These are phyloP conservation scores for Linnemannia exigua DNA, from an alignment of 192 early-diverging fungal species.

Conservation along the genomic window DNA sequence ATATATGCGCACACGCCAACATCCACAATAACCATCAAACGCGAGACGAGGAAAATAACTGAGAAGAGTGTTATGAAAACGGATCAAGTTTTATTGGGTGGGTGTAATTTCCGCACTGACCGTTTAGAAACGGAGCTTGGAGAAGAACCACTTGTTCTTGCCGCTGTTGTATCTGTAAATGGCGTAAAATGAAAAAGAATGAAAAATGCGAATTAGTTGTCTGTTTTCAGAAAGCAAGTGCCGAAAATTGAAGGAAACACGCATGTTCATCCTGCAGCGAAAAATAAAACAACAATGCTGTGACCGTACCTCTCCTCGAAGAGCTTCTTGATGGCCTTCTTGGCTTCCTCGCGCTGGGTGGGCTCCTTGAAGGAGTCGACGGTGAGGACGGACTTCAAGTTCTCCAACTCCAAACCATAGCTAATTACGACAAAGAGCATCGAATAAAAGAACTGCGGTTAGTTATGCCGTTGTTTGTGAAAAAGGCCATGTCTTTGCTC, in stretches of 20 bases:
- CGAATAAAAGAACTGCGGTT: no score
- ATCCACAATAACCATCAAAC: not conserved
- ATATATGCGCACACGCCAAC: slow-evolving; percentile 1
- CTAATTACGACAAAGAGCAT: slow-evolving; percentile 54
- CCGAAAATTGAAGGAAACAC: slow-evolving; percentile 99
- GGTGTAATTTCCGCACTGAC: slow-evolving; percentile 13
- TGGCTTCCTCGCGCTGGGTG: slow-evolving; percentile 88
- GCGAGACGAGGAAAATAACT: not conserved
- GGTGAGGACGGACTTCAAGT: slow-evolving; percentile 90
- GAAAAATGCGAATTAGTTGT: no score
- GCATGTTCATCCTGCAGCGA: slow-evolving; percentile 99
- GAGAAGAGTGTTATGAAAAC: slow-evolving; percentile 15
- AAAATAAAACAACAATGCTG: no score
- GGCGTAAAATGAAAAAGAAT: not conserved
- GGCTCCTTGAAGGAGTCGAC: slow-evolving; percentile 96
- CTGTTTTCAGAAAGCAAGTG: slow-evolving; percentile 73
- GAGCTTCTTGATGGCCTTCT: slow-evolving; percentile 96
- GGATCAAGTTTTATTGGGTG: slow-evolving; percentile 37
- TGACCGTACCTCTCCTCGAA: slow-evolving; percentile 94
- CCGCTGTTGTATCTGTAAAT: slow-evolving; percentile 88
- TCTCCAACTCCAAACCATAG: slow-evolving; percentile 96
- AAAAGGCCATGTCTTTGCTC: no score
- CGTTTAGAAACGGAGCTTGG: slow-evolving; percentile 96
- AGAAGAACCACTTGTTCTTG: slow-evolving; percentile 99
- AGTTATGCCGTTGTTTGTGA: no score